phyloP scores from a whole-genome alignment of 345 rosid species.

The Gynandropsis gynandra region DNA sequence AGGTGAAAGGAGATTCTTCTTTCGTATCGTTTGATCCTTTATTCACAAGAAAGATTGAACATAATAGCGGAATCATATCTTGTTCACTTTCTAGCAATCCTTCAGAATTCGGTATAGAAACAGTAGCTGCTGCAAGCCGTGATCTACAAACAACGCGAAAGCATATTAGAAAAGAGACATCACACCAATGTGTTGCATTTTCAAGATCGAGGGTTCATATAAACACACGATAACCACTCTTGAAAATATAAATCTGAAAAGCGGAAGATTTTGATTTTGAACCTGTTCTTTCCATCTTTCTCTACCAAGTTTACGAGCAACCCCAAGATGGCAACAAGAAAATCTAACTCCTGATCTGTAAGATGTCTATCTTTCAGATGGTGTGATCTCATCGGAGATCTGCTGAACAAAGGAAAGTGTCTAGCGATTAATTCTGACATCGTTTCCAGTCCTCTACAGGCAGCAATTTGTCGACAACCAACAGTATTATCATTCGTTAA shows the following conservation, averaged over 20 bases:
- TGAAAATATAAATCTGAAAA: constrained; percentile 9
- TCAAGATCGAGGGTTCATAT: no score
- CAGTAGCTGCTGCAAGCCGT: constrained; percentile 66
- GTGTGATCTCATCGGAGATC: constrained; percentile 32
- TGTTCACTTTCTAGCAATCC: constrained; percentile 40
- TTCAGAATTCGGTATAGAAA: constrained; percentile 42
- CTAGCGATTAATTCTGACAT: constrained; percentile 64
- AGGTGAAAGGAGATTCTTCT: constrained; percentile 49
- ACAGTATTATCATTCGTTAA: constrained; percentile 79
- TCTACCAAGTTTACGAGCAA: constrained; percentile 89
- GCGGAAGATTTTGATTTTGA: no score
- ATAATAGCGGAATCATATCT: constrained; percentile 66
- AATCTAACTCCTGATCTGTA: constrained; percentile 83
- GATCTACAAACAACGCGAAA: constrained; percentile 43
- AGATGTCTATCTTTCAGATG: constrained; percentile 44
- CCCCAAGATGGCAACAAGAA: constrained; percentile 93
- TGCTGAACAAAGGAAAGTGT: constrained; percentile 68
- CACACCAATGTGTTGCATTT: no score
- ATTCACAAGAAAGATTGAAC: constrained; percentile 80
- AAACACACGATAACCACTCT: no score
- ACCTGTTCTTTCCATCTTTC: constrained; percentile 90
- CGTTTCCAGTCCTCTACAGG: constrained; percentile 73
- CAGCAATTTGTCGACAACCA: constrained; percentile 83
- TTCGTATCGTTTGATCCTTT: constrained; percentile 55
- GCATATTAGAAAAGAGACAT: constrained; percentile 14